Evolutionary conservation across 371 early-diverging fungal species (phyloP).

Genomic region (Thermomucor indicae-seudaticae): DNA sequence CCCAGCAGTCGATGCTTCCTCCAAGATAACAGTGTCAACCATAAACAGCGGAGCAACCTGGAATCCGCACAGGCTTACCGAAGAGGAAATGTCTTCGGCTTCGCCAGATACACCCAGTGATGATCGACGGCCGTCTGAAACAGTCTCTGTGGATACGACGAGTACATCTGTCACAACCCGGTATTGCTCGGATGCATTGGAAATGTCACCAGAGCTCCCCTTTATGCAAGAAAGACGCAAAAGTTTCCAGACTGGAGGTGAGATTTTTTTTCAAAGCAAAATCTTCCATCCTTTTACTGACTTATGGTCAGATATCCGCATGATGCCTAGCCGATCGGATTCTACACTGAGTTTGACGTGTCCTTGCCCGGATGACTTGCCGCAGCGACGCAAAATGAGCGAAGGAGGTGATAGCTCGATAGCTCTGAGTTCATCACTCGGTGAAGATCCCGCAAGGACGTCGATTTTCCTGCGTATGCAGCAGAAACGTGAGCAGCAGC

Average conservation of each 20-base stretch:
- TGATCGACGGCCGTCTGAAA: slow-evolving; percentile 3
- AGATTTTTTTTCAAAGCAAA: background rate
- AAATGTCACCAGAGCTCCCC: background rate
- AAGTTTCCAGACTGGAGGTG: background rate
- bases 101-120: background rate
- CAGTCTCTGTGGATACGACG: background rate
- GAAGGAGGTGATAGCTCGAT: too few species aligned
- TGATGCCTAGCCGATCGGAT: slow-evolving; percentile 13
- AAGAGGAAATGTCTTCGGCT: background rate
- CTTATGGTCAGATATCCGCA: background rate
- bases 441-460: background rate
- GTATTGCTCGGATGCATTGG: background rate
- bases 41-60: too few species aligned
- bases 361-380: background rate
- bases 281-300: too few species aligned
- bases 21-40: too few species aligned
- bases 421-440: too few species aligned
- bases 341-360: slow-evolving; percentile 3
- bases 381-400: slow-evolving; percentile 2
- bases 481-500: slow-evolving; percentile 27
- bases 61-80: too few species aligned
- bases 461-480: slow-evolving; percentile 27
- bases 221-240: background rate
- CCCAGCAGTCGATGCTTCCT: background rate
- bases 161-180: background rate